These are phyloP conservation scores for Labyrinthula sp. DNA, from an alignment of 352 stramenopile genomes.

Conservation along the genomic window DNA sequence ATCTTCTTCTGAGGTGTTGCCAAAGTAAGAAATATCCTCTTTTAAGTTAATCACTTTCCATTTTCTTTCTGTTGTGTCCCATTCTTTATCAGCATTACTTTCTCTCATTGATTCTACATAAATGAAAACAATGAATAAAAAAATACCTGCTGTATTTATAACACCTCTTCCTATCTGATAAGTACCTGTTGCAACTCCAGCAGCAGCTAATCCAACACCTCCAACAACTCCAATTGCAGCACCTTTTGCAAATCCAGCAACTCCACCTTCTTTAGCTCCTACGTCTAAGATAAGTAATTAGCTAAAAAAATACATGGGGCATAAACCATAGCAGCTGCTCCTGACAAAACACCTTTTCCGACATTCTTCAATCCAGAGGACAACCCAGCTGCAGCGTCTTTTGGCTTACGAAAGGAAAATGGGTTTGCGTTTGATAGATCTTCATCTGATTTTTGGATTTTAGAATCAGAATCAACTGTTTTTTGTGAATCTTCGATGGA, in stretches of 20 bases:
- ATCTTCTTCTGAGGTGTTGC: constrained; percentile 23
- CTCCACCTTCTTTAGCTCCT: constrained; percentile 43
- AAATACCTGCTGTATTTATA: constrained; percentile 6
- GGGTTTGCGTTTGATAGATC: too few species aligned
- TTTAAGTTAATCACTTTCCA: constrained; percentile 18
- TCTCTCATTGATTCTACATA: constrained; percentile 17
- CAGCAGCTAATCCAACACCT: constrained; percentile 42
- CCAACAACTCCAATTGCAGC: constrained; percentile 26
- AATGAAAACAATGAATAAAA: too few species aligned
- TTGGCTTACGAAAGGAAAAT: constrained; percentile 47
- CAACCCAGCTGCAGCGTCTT: constrained; percentile 48
- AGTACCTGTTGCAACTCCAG: constrained; percentile 42
- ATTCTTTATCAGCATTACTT: constrained; percentile 16
- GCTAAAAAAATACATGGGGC: too few species aligned
- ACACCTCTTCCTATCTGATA: constrained; percentile 42
- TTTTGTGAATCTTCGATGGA: too few species aligned
- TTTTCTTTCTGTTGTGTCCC: constrained; percentile 9
- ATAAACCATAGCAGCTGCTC: constrained; percentile 43
- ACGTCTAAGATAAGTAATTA: constrained; percentile 46
- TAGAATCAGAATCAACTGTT: too few species aligned
- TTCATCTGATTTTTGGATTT: too few species aligned
- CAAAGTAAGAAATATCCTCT: constrained; percentile 7
- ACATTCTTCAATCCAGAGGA: constrained; percentile 47
- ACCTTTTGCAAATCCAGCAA: constrained; percentile 44
- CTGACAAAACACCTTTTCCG: constrained; percentile 44